Evolutionary conservation across 208 protist genomes (phyloP), one percentile per base, ranked within the genome.

Genomic region (Acanthamoeba comandoni): DNA sequence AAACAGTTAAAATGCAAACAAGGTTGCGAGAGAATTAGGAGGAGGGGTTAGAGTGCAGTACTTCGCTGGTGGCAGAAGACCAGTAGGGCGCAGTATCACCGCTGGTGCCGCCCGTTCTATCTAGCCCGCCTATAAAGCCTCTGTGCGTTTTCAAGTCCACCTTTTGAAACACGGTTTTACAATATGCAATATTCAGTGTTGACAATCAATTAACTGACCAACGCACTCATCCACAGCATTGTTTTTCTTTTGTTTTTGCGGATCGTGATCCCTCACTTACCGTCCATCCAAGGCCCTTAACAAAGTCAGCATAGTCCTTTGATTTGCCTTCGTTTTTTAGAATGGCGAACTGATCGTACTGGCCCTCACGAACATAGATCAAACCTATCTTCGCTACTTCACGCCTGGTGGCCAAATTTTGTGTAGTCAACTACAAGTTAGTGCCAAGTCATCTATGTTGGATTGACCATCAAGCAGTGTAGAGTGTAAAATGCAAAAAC

Each of bases 301-400:
- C 53, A 92, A 97, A 97, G 19, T 94, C 69, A 26, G 93, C 64
- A 69, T 95, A 97, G 12, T 82, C 43, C 58, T 65, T 15, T 2
- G 92, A 93, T 13, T 82, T 91, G 17, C 26, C 17, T n/a, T 92
- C 62, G 57, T 97, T 97, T 43, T 31, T 73, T 2, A 97, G 77
- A 2, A 97, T 96, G 0, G 93, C 77, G 26, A 87, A 53, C 71
- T 97, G 95, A 2, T 95, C 79, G 55, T 93, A 90, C 82, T 97
- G 96, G n/a, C 94, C 95, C 35, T 93, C 86, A 15, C 70, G 48
- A 12, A 96, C 95, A 64, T 96, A 97, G 64, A 97, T 93, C 9
- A 97, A n/a, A 31, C 96, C 95, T 31, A 97, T 92, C 91, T 97
- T 97, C 60, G 94, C 62, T 17, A 94, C 92, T 19, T 96, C 95